These are phyloP conservation scores for Backusella luteola DNA, from an alignment of 192 early-diverging fungal species.

Conservation along the genomic window DNA sequence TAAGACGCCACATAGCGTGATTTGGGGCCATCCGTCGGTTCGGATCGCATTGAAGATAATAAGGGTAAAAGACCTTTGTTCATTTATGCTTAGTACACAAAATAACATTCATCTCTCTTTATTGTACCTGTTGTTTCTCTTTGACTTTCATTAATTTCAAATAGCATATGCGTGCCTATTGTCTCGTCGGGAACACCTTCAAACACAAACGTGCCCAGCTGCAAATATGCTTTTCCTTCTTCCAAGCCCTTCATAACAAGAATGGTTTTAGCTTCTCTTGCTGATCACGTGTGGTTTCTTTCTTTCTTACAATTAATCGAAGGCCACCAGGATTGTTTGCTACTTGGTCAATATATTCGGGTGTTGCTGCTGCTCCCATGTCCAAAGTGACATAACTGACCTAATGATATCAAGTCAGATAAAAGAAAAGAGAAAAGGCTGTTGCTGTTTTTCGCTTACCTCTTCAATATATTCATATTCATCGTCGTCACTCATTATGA, in stretches of 20 bases:
- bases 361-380: neutral
- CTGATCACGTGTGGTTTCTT: neutral
- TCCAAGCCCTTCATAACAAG: neutral
- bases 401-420: neutral
- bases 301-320: conserved; percentile 2
- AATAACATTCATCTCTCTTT: neutral
- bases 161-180: conserved; percentile 2
- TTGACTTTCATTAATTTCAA: conserved; percentile 7
- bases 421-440: neutral
- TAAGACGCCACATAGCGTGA: neutral
- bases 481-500: neutral
- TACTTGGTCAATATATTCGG: neutral
- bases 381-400: conserved; percentile 9
- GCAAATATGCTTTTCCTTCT: neutral
- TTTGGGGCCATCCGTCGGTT: neutral
- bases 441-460: no score
- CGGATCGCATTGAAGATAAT: conserved; percentile 3
- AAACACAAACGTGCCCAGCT: neutral
- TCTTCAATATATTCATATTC: neutral
- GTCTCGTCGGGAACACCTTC: conserved; percentile 18
- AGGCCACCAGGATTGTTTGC: conserved; percentile 4
- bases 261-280: no score
- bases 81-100: neutral
- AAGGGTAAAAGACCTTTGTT: conserved; percentile 3
- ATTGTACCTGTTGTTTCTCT: conserved; percentile 4